Base-by-base conservation (phyloP, 352 stramenopile genomes). In the Salisapilia sapeloensis region DNA sequence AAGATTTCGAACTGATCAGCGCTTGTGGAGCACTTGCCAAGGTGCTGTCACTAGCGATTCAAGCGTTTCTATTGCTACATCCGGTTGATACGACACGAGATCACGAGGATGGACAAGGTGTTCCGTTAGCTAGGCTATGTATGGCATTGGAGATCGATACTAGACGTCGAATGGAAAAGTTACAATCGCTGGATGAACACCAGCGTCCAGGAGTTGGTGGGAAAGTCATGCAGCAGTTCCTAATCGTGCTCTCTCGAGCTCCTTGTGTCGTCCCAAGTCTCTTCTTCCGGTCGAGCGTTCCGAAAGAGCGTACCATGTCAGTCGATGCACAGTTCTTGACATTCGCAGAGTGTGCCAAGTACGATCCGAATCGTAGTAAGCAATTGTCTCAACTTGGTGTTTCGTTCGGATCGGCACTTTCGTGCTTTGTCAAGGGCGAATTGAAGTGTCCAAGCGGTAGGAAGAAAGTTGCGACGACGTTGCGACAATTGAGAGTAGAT, bases 371-470 rank as follows among this genome's bases (percentile, higher is more conserved):
- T 26, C 60, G 56, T 4, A 50, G 60, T 13, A 36, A 56, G 24
- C 56, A 54, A 3, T n/a, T n/a, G n/a, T 67, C 60, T 4, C 60
- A 71, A 35, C 47, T 75, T 22, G 60, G 60, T 1, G 60, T 75
- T 0, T 42, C 60, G 7, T 39, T 65, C 3, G 60, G 60, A 2
- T 67, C 60, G 0, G 60, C 70, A 29, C 70, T 75, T 29, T 59
- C 49, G 1, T 65, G 53, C 32, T 37, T 63, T 6, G 37, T 75
- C 17, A 62, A 70, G 22, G 54, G 60, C 27, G 51, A 28, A 38
- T 37, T 0, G 44, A 65, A 23, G 42, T 65, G 13, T 37, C 53
- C 11, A 54, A 60, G 29, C 57, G 42, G 28, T 9, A 50, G 18
- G 42, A 42, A 24, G 35, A 41, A 22, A 30, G 17, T n/a, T 17